Percentiles rank a stretch among this genome's conserved stretches.
Conservation (phyloP, 192 early-diverging fungal genomes). For the Linnemannia hyalina region DNA sequence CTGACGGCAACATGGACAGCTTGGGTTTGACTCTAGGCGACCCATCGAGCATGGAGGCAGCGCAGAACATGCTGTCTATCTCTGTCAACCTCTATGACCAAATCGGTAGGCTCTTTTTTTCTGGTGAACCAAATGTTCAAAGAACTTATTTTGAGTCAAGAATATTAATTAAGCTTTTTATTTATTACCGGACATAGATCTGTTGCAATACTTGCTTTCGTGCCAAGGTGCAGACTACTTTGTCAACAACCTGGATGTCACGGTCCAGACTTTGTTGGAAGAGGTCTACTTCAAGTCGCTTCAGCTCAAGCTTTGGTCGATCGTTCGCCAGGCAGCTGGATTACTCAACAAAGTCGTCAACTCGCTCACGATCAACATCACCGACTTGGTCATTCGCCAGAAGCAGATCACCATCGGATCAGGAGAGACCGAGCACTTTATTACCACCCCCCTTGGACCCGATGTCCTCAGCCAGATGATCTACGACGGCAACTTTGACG, state of each 20-base stretch:
- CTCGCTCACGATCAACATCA: conserved; percentile 78
- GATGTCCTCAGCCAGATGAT: conserved; percentile 73
- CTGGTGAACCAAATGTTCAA: not conserved
- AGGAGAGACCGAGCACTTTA: conserved; percentile 72
- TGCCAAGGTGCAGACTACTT: conserved; percentile 71
- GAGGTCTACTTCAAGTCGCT: conserved; percentile 85
- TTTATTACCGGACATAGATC: conserved; percentile 40
- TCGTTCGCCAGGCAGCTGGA: conserved; percentile 83
- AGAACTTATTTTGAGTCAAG: too few relatives aligned
- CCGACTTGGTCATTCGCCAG: conserved; percentile 80
- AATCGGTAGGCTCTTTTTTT: conserved; percentile 38
- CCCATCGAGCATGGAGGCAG: conserved; percentile 65
- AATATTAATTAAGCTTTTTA: not conserved
- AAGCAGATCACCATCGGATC: conserved; percentile 82
- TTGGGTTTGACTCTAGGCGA: conserved; percentile 78
- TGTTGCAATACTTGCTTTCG: conserved; percentile 82
- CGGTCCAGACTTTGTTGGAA: conserved; percentile 72
- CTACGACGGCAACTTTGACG: conserved; percentile 69
- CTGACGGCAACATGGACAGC: conserved; percentile 34
- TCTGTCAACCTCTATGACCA: conserved; percentile 85
- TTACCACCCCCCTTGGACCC: conserved; percentile 75
- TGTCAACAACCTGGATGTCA: conserved; percentile 63
- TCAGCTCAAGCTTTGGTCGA: conserved; percentile 76
- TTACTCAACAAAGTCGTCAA: conserved; percentile 79
- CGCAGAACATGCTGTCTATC: conserved; percentile 63